Evolutionary conservation across 805 yeast genomes (phyloP).

Genomic region (Yarrowia sp.): DNA sequence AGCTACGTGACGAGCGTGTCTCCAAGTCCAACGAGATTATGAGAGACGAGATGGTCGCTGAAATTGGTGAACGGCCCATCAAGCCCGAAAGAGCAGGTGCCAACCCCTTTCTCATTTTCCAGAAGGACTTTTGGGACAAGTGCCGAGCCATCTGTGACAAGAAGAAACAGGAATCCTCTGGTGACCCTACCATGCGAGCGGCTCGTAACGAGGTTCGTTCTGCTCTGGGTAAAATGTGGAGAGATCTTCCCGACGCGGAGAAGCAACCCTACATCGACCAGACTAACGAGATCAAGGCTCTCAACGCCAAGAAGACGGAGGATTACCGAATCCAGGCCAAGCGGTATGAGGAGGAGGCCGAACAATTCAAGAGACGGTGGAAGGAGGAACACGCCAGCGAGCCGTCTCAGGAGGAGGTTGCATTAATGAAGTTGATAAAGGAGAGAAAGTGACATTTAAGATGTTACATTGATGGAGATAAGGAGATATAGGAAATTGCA

Average conservation of each 20-base stretch:
- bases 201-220: constrained; percentile 43
- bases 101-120: constrained; percentile 43
- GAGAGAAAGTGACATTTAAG: constrained; percentile 29
- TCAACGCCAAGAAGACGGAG: constrained; percentile 37
- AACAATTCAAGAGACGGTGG: constrained; percentile 41
- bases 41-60: constrained; percentile 38
- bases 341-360: constrained; percentile 41
- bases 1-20: constrained; percentile 35
- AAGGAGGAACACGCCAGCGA: constrained; percentile 38
- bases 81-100: constrained; percentile 42
- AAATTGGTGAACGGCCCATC: constrained; percentile 41
- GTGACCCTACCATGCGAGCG: constrained; percentile 37
- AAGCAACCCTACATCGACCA: constrained; percentile 40
- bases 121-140: constrained; percentile 43
- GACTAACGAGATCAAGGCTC: constrained; percentile 38
- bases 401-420: constrained; percentile 34
- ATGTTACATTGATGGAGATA: constrained; percentile 28
- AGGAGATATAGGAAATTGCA: constrained; percentile 21
- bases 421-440: constrained; percentile 29
- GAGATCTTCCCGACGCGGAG: constrained; percentile 39
- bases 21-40: constrained; percentile 36
- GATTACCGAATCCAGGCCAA: constrained; percentile 36
- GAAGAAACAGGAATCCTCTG: constrained; percentile 34
- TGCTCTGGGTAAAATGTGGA: constrained; percentile 42
- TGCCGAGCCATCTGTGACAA: constrained; percentile 40